phyloP scores from a whole-genome alignment of 2,329 filamentous ascomycete species.

The Aspergillus udagawae region DNA sequence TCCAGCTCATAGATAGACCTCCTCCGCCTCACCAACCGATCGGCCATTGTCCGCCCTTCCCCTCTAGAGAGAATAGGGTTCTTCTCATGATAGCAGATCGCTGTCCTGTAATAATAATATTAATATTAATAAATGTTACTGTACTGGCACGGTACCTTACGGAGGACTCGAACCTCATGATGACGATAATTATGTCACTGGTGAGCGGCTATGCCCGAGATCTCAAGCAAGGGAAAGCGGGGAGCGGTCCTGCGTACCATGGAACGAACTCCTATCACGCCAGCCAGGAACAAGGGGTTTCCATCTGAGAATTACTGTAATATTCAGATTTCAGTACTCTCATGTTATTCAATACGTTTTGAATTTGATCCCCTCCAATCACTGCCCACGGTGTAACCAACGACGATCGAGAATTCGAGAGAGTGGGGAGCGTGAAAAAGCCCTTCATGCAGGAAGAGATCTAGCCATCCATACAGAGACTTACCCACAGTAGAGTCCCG shows the following conservation, averaged over 20 bases:
- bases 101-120: background rate
- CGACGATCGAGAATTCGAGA: background rate
- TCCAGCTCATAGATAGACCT: background rate
- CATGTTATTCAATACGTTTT: background rate
- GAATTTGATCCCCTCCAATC: background rate
- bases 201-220: slow-evolving; percentile 23
- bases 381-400: background rate
- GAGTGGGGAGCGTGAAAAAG: background rate
- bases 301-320: background rate
- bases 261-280: slow-evolving; percentile 13
- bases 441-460: slow-evolving; percentile 15
- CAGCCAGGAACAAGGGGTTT: slow-evolving; percentile 11
- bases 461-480: slow-evolving; percentile 15
- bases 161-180: slow-evolving; percentile 4
- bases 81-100: background rate
- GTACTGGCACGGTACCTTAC: background rate
- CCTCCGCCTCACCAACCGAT: background rate
- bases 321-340: background rate
- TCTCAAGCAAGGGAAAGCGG: slow-evolving; percentile 23
- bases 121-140: background rate
- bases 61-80: background rate
- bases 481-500: background rate
- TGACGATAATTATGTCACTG: slow-evolving; percentile 18
- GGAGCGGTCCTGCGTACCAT: slow-evolving; percentile 19
- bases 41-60: background rate